Evolutionary conservation across 306 rosid species (phyloP), one percentile per base, ranked within the genome.

Genomic region (Trifolium dubium): DNA sequence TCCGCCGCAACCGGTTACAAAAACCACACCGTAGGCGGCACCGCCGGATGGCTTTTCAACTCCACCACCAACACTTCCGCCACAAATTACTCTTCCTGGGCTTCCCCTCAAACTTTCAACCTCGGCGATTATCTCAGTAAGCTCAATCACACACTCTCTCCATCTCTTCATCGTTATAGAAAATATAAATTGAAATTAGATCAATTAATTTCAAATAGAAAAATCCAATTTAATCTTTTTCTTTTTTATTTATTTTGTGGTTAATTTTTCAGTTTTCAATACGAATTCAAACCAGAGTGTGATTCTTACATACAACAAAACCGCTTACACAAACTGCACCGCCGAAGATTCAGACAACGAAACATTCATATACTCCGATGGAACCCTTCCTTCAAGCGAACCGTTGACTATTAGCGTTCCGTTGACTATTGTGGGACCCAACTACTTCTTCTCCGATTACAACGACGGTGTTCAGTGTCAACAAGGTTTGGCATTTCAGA

Each of bases 121-220:
- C 97, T 93, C 18, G 96, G 98, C 49, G 98, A 93, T 74, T 89
- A 14, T 77, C 92, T 93, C 81, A 82, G 98, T 93, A 80, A 83
- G 78, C 54, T 72, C 78, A 10, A 10, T 73, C 80, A 2, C 66
- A 13, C 66, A 13, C 4, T 31, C 56, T 28, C 0, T 89, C 1
- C 3, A 82, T n/a, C 40, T 9, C 2, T 58, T 39, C 71, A 70
- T 63, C 12, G 3, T 34, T 60, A 15, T 30, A 12, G 53, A 58
- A 62, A 62, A 44, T 44, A 5, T 9, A 37, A 28, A 64, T 29
- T 30, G 69, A 40, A 64, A 64, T 19, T 13, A 32, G 60, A 64
- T 64, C n/a, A 39, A 50, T 6, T 46, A 29, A 67, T 30, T 12
- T 2, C 5, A 46, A 5, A 51, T 5, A 17, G 58, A 8, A 2